phyloP scores from a whole-genome alignment of 495 filamentous ascomycete genomes.

The Hapsidospora chrysogenum region DNA sequence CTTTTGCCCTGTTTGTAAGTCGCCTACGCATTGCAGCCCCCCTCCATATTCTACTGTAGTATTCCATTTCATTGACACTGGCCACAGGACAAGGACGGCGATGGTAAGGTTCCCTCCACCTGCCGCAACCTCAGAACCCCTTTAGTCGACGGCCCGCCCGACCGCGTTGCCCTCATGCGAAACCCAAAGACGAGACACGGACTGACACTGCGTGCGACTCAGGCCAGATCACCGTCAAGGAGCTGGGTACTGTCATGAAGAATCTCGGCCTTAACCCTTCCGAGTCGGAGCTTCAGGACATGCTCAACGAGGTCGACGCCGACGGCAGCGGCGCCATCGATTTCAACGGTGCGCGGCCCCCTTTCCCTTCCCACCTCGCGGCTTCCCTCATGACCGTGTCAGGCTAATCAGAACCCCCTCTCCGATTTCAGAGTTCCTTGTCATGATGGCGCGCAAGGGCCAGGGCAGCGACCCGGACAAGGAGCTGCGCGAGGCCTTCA shows the following conservation, averaged over 20 bases:
- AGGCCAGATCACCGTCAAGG: slow-evolving; percentile 25
- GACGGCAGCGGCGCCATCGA: slow-evolving; percentile 29
- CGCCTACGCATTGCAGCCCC: too few relatives aligned
- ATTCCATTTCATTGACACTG: too few relatives aligned
- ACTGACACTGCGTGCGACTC: too few relatives aligned
- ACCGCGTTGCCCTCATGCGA: not conserved
- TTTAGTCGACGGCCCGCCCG: not conserved
- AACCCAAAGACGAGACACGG: too few relatives aligned
- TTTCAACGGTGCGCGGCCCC: slow-evolving; percentile 19
- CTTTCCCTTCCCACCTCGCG: slow-evolving; percentile 5
- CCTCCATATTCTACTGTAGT: too few relatives aligned
- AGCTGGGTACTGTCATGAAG: slow-evolving; percentile 26
- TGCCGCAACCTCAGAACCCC: not conserved
- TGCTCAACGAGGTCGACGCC: slow-evolving; percentile 28
- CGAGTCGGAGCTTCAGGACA: slow-evolving; percentile 23
- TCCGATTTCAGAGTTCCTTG: slow-evolving; percentile 21
- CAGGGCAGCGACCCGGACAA: slow-evolving; percentile 23
- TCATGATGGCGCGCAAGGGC: slow-evolving; percentile 25
- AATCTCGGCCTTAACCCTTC: slow-evolving; percentile 27
- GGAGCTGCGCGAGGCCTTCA: slow-evolving; percentile 28
- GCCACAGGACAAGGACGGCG: slow-evolving; percentile 94
- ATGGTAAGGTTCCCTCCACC: slow-evolving; percentile 43
- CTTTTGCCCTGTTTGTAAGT: not conserved
- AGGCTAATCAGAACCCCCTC: not conserved
- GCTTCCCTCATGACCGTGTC: not conserved